A percentile compares a stretch with the other conserved stretches of the same genome.
Evolutionary conservation across 768 basidiomycete genomes (phyloP).

Genomic region (Solioccasus polychromus): DNA sequence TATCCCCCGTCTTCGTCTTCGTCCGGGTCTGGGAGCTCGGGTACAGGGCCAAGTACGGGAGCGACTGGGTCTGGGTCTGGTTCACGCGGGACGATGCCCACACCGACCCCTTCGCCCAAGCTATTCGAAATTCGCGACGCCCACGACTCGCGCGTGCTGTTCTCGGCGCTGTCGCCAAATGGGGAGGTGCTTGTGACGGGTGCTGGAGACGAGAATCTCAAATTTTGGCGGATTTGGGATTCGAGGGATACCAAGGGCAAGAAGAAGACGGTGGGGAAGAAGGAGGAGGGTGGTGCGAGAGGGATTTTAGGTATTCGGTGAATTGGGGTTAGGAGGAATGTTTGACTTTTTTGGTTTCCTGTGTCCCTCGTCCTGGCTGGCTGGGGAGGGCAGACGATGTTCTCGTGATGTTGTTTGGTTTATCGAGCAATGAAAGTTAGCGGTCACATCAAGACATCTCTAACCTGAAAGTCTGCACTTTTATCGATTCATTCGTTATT

Average conservation of each 20-base stretch:
- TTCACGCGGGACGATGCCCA: conserved; percentile 14
- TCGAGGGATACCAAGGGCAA: conserved; percentile 38
- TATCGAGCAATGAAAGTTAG: no score
- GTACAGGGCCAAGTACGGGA: conserved; percentile 25
- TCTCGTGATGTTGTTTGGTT: no score
- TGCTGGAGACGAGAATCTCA: conserved; percentile 93
- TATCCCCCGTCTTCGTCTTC: conserved; percentile 67
- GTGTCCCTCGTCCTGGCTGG: not conserved
- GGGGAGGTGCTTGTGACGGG: conserved; percentile 92
- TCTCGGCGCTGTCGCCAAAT: conserved; percentile 79
- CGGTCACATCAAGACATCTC: no score
- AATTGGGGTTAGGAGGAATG: conserved; percentile 1
- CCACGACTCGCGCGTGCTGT: conserved; percentile 88
- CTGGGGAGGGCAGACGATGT: not conserved
- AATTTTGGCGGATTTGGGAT: conserved; percentile 93
- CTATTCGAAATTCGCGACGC: conserved; percentile 74
- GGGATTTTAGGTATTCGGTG: conserved; percentile 39
- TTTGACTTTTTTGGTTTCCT: not conserved
- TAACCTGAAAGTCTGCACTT: no score
- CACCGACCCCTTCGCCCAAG: conserved; percentile 18
- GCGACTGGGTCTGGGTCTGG: no score
- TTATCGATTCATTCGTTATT: no score
- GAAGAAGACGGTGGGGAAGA: conserved; percentile 25
- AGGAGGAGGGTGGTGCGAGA: conserved; percentile 33
- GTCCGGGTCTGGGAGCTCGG: conserved; percentile 56